Evolutionary conservation across 2,329 filamentous ascomycete genomes (phyloP).

Genomic region (Coniochaeta sp.): DNA sequence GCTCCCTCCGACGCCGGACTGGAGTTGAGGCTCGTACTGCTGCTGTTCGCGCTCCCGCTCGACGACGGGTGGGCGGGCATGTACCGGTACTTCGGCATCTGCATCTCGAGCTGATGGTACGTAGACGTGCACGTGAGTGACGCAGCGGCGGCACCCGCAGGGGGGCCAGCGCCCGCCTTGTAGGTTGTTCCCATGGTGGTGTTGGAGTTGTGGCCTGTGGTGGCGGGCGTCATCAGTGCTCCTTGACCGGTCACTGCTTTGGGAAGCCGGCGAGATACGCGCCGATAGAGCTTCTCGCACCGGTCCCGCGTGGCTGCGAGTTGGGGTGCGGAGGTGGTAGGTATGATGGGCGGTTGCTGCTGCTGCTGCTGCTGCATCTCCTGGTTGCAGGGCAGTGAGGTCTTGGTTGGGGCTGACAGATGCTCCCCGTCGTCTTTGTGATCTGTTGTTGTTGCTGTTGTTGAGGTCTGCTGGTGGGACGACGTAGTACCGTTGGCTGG

Average conservation of each 20-base stretch:
- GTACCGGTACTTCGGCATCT: not conserved
- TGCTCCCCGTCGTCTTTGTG: too few relatives aligned
- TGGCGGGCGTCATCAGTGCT: constrained; percentile 3
- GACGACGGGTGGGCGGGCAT: not conserved
- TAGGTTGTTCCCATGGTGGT: not conserved
- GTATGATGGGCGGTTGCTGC: too few relatives aligned
- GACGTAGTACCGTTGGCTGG: constrained; percentile 24
- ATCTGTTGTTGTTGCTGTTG: not conserved
- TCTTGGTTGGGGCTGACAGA: not conserved
- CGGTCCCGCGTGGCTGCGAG: constrained; percentile 10
- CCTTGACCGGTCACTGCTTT: not conserved
- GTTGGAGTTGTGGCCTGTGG: too few relatives aligned
- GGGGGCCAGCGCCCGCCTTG: not conserved
- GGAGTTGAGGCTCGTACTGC: not conserved
- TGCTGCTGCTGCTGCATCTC: too few relatives aligned
- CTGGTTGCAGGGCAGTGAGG: not conserved
- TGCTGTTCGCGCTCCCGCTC: not conserved
- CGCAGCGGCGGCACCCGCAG: not conserved
- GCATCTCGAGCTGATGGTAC: constrained; percentile 16
- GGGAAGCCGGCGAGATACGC: not conserved
- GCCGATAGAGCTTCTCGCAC: constrained; percentile 4
- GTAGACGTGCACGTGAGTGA: constrained; percentile 23
- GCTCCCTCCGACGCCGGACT: too few relatives aligned
- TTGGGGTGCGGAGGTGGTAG: constrained; percentile 6
- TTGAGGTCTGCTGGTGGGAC: constrained; percentile 4